These are phyloP conservation scores for Coemansia sp. DNA, from an alignment of 192 early-diverging fungal species.

Conservation along the genomic window DNA sequence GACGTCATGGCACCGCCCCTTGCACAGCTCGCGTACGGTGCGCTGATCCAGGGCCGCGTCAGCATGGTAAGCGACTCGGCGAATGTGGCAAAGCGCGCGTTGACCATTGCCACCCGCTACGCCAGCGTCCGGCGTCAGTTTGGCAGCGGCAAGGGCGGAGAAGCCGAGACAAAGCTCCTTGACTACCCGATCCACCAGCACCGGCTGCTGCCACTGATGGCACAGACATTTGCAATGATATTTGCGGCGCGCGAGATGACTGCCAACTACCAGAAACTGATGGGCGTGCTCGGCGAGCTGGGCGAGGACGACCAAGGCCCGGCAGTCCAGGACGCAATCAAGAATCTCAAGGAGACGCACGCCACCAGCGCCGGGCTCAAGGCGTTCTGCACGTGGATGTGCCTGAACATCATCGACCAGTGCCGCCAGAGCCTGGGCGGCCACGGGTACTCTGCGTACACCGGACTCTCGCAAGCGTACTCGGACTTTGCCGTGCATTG, in stretches of 20 bases:
- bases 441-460: slow-evolving; percentile 92
- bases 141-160: slow-evolving; percentile 56
- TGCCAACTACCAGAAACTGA: slow-evolving; percentile 74
- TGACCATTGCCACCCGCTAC: slow-evolving; percentile 89
- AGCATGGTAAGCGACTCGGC: slow-evolving; percentile 83
- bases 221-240: slow-evolving; percentile 86
- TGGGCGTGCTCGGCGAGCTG: slow-evolving; percentile 70
- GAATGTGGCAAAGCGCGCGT: slow-evolving; percentile 84
- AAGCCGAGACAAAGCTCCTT: slow-evolving; percentile 83
- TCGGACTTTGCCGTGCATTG: slow-evolving; percentile 89
- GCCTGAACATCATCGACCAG: slow-evolving; percentile 86
- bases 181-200: slow-evolving; percentile 95
- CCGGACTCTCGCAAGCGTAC: slow-evolving; percentile 82
- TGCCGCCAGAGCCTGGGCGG: slow-evolving; percentile 89
- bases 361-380: slow-evolving; percentile 90
- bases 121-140: slow-evolving; percentile 92
- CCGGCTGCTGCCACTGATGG: slow-evolving; percentile 88
- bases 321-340: slow-evolving; percentile 59
- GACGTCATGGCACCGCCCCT: slow-evolving; percentile 78
- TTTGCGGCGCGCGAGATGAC: slow-evolving; percentile 86
- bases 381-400: slow-evolving; percentile 92
- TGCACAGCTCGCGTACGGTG: slow-evolving; percentile 85
- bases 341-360: slow-evolving; percentile 87
- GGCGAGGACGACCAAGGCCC: slow-evolving; percentile 61
- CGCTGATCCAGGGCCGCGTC: slow-evolving; percentile 81